These are phyloP conservation scores for Botryotinia narcissicola DNA, from an alignment of 2,329 filamentous ascomycete genomes.

Conservation along the genomic window DNA sequence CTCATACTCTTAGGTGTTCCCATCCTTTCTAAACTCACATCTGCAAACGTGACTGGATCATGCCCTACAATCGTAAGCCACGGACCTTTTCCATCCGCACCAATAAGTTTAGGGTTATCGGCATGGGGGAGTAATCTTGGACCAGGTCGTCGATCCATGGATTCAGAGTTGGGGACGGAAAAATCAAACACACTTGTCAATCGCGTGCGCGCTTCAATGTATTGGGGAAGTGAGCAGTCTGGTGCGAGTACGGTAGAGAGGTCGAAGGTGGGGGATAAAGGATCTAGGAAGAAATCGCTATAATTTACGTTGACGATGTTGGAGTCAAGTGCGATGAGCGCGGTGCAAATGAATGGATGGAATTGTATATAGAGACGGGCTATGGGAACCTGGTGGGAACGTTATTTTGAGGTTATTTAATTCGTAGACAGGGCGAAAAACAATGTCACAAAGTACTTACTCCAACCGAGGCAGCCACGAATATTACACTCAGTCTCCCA, in stretches of 20 bases:
- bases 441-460: conserved; percentile 18
- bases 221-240: conserved; percentile 35
- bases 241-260: conserved; percentile 29
- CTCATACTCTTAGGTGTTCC: conserved; percentile 37
- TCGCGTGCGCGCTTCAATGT: conserved; percentile 34
- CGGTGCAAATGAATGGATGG: conserved; percentile 33
- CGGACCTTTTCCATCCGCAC: conserved; percentile 32
- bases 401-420: not conserved
- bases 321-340: conserved; percentile 39
- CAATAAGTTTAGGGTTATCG: conserved; percentile 35
- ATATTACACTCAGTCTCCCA: conserved; percentile 29
- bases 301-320: conserved; percentile 39
- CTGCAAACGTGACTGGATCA: conserved; percentile 37
- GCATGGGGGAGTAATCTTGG: conserved; percentile 34
- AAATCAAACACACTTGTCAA: conserved; percentile 36
- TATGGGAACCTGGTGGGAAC: conserved; percentile 26
- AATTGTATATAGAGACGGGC: conserved; percentile 37
- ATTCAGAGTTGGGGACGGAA: conserved; percentile 36
- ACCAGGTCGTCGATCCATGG: conserved; percentile 34
- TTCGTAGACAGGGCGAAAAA: not conserved
- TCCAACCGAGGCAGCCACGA: conserved; percentile 39
- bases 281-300: conserved; percentile 34
- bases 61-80: conserved; percentile 38
- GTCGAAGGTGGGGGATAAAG: conserved; percentile 33
- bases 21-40: conserved; percentile 37